Evolutionary conservation across 306 rosid genomes (phyloP).

Genomic region (Rosa lucieae): DNA sequence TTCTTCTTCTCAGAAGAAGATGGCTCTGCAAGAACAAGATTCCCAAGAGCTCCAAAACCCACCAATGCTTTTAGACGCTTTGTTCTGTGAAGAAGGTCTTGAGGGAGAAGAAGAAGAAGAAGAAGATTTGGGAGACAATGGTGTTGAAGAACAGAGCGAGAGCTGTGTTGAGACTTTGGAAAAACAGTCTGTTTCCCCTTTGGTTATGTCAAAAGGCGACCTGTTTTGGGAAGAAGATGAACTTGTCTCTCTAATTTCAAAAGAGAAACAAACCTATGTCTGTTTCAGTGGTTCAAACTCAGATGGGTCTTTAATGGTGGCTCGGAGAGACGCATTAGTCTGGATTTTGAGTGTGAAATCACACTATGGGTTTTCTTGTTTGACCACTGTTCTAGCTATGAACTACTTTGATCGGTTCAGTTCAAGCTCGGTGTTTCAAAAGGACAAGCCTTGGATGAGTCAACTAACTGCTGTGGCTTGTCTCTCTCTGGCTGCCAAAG

Average conservation of each 20-base stretch:
- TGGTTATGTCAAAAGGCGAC: conserved; percentile 46
- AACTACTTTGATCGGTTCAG: conserved; percentile 89
- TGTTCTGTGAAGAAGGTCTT: conserved; percentile 61
- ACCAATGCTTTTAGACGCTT: conserved; percentile 49
- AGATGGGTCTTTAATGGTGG: conserved; percentile 45
- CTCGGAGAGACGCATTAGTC: conserved; percentile 55
- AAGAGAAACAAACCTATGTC: conserved; percentile 58
- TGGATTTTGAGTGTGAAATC: conserved; percentile 70
- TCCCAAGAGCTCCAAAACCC: conserved; percentile 39
- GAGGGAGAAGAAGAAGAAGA: conserved; percentile 24
- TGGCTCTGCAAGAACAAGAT: conserved; percentile 50
- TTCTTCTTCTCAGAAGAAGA: conserved; percentile 55
- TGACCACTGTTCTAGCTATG: conserved; percentile 77
- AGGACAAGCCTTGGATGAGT: conserved; percentile 82
- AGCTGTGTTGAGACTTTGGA: conserved; percentile 21
- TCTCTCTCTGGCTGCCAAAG: conserved; percentile 83
- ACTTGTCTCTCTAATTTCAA: conserved; percentile 57
- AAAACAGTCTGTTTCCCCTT: conserved; percentile 45
- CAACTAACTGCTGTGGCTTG: conserved; percentile 82
- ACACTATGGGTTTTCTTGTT: conserved; percentile 61
- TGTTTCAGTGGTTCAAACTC: conserved; percentile 19
- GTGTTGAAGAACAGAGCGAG: conserved; percentile 27
- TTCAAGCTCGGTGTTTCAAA: conserved; percentile 49
- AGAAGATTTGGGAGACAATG: conserved; percentile 35
- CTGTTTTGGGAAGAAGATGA: conserved; percentile 66